Conservation (phyloP, 2,329 filamentous ascomycete genomes). For the Nannizziopsis barbatae region DNA sequence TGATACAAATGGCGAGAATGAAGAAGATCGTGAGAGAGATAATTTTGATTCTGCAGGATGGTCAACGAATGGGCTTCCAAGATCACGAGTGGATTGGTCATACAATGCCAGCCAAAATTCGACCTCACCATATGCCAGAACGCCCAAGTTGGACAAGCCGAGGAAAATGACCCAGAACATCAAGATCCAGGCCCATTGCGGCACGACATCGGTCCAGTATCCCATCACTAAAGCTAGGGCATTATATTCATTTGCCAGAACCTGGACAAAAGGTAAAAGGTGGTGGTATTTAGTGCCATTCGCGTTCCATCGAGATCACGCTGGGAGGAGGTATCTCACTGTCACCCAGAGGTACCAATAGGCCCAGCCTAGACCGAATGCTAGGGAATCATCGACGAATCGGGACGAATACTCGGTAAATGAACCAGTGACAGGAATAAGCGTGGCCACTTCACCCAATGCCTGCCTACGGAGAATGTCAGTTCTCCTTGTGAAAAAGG, state of each 20-base stretch:
- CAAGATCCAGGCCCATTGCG: conserved; percentile 38
- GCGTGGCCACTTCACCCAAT: conserved; percentile 60
- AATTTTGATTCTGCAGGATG: conserved; percentile 23
- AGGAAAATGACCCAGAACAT: conserved; percentile 39
- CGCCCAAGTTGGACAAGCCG: conserved; percentile 31
- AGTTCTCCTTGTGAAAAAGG: background rate
- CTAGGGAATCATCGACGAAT: conserved; percentile 60
- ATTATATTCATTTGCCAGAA: conserved; percentile 38
- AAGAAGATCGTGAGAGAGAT: conserved; percentile 26
- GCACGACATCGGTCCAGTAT: conserved; percentile 37
- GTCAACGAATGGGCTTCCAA: background rate
- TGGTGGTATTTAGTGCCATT: too few species aligned
- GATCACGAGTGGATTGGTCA: background rate
- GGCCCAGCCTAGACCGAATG: conserved; percentile 59
- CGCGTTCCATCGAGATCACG: background rate
- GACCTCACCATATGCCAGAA: conserved; percentile 44
- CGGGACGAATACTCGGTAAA: conserved; percentile 61
- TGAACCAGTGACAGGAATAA: conserved; percentile 59
- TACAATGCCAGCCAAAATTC: conserved; percentile 37
- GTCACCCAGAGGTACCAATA: conserved; percentile 47
- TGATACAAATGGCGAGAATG: conserved; percentile 27
- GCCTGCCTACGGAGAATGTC: conserved; percentile 50
- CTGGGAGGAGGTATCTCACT: conserved; percentile 15
- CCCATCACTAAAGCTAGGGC: conserved; percentile 37
- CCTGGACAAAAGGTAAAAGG: conserved; percentile 11